Percentiles rank a stretch among this genome's conserved stretches.
These are phyloP conservation scores for Pseudonitzschia multiseries DNA, from an alignment of 108 stramenopile genomes.

Conservation along the genomic window DNA sequence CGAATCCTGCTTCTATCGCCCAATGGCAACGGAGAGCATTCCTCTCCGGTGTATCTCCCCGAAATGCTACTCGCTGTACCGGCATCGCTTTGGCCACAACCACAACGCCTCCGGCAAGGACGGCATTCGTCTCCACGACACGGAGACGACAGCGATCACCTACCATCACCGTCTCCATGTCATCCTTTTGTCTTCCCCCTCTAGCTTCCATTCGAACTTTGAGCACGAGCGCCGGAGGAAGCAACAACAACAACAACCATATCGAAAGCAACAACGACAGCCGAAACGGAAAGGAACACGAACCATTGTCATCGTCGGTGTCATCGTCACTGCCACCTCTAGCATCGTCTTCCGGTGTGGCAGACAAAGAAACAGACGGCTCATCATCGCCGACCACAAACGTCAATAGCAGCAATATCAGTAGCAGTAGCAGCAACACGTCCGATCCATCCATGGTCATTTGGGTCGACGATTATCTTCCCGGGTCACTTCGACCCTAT, in stretches of 20 bases:
- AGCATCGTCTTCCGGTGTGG: too few species aligned
- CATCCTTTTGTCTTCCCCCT: not conserved
- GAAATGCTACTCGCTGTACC: too few species aligned
- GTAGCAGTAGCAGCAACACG: not conserved
- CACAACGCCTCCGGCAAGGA: too few species aligned
- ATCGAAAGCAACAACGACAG: too few species aligned
- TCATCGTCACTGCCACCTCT: not conserved
- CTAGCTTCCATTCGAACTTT: not conserved
- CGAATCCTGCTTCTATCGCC: too few species aligned
- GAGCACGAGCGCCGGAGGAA: not conserved
- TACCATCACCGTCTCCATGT: not conserved
- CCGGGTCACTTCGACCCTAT: constrained; percentile 56
- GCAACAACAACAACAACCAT: not conserved
- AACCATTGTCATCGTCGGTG: too few species aligned
- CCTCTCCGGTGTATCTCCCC: too few species aligned
- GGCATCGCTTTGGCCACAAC: too few species aligned
- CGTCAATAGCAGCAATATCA: not conserved
- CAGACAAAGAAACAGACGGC: not conserved
- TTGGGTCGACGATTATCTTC: constrained; percentile 49
- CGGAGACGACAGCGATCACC: not conserved
- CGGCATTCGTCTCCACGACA: too few species aligned
- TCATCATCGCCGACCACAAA: not conserved
- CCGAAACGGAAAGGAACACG: too few species aligned
- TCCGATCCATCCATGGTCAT: constrained; percentile 52
- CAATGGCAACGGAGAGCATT: too few species aligned